Evolutionary conservation across 73 alveolate species (phyloP), one percentile per base, ranked within the genome.

Genomic region (Paramecium biaurelia): DNA sequence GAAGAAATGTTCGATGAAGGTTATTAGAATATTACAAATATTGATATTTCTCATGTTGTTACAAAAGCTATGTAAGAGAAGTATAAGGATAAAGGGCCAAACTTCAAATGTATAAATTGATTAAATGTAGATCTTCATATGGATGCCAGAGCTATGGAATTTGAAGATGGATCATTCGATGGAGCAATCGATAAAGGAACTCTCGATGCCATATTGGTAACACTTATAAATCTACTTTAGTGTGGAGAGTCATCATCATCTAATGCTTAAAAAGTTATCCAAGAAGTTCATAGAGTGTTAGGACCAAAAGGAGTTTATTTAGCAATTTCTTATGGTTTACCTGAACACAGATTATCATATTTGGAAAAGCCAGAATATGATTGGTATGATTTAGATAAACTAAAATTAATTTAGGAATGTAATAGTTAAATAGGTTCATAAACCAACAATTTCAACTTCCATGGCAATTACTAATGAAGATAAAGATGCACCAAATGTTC

Each of bases 1-100:
- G 99, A 98, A 89, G 99, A 98, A 85, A 95, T 98, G 99, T 97
- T 96, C 92, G 99, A 98, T 92, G 99, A 98, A 32, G 99, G 99
- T 20, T 97, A 94, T 92, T 95, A 96, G 88, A 96, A 98, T 92
- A 93, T 98, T 89, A 95, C 98, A 23, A 98, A 98, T 89, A 95
- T 98, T 21, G 99, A 98, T 92, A 97, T 96, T 72, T 92, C 98
- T 42, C 96, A 93, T 93, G 97, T 97, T 47, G 99, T 98, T 7
- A 96, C 98, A 45, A 97, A 94, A 92, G 94, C 96, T 26, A 98
- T 98, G 99, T 95, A 97, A 74, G 99, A 98, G 92, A 93, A 89
- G 87, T 98, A 96, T 93, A 96, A 97, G 92, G 99, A 96, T 70
- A 98, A 98, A 95, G 95, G 97, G 89, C 99, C 99, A 2, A 97